Base-by-base conservation (phyloP, 2,329 filamentous ascomycete genomes). In the Pseudogymnoascus sp. region DNA sequence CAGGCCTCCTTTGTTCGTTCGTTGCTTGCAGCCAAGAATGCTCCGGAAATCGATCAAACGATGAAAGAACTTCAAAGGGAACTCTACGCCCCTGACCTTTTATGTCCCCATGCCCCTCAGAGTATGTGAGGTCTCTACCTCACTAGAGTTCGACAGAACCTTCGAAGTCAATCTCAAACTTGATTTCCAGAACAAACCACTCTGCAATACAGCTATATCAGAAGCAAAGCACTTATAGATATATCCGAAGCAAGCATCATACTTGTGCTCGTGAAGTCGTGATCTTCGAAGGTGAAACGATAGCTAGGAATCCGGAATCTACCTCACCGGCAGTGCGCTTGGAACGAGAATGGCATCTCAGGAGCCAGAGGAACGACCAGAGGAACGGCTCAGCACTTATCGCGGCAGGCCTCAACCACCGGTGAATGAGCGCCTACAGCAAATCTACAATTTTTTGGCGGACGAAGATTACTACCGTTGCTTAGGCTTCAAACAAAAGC, bases 381-480 rank as follows among this genome's bases (percentile, higher is more conserved):
- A 13, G 12, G n/a, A 55, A 21, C 48, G 2, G n/a, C 48, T 55
- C 12, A 55, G 48, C 29, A 55, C 48, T n/a, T 27, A 55, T 42
- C 65, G 65, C 60, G 68, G 66, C 25, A 66, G 71, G 60, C 65
- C 63, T 1, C 74, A 75, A 61, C 74, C 74, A 25, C 70, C 72
- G 1, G 61, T 74, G 5, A 70, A 69, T 33, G 62, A 67, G 29
- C 72, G 73, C 2, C 69, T 78, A 31, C 33, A 68, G 39, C 69
- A 73, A 37, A 62, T 70, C n/a, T 65, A 69, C 59, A 77, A 76
- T 65, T 84, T 81, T 64, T 76, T 85, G 21, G 68, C 75, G 3
- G 79, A 82, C 31, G 76, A 80, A 64, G 79, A 84, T 65, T 67
- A 71, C 5, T 74, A 78, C 62, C 74, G 77, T 13, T 75, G 74